Conservation (phyloP, 116 monocot genomes). For the Cymodocea nodosa region DNA sequence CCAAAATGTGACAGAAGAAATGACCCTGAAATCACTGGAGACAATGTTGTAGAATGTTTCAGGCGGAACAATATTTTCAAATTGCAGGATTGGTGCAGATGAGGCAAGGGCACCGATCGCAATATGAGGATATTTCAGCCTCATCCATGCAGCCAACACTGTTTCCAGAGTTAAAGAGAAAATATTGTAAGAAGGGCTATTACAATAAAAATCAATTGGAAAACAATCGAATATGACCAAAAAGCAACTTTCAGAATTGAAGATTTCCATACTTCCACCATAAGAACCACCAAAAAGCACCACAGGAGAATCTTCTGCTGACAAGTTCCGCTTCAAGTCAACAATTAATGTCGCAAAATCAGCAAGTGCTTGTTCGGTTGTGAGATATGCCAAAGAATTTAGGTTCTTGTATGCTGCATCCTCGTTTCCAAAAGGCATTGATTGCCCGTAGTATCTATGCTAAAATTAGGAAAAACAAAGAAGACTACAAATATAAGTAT, state of each 20-base stretch:
- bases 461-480: constrained; percentile 9
- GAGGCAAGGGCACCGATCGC: constrained; percentile 88
- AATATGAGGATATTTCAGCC: constrained; percentile 84
- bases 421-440: constrained; percentile 85
- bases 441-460: constrained; percentile 92
- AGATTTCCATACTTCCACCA: constrained; percentile 71
- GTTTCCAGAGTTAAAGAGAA: constrained; percentile 1
- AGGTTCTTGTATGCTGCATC: constrained; percentile 59
- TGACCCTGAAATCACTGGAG: constrained; percentile 75
- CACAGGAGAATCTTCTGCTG: constrained; percentile 62
- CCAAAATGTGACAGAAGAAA: neutral
- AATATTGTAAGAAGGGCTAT: too few relatives aligned
- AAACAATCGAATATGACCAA: too few relatives aligned
- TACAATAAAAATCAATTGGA: too few relatives aligned
- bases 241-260: neutral
- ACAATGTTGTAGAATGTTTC: constrained; percentile 76
- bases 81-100: constrained; percentile 86
- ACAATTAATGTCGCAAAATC: constrained; percentile 63
- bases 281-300: constrained; percentile 90
- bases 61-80: constrained; percentile 67
- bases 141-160: constrained; percentile 99
- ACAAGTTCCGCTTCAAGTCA: constrained; percentile 56
- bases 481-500: neutral
- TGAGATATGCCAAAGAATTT: constrained; percentile 60
- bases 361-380: constrained; percentile 82